A percentile compares a stretch with the other conserved stretches of the same genome.
Conservation (phyloP, 345 rosid species). For the Hibiscus syriacus region DNA sequence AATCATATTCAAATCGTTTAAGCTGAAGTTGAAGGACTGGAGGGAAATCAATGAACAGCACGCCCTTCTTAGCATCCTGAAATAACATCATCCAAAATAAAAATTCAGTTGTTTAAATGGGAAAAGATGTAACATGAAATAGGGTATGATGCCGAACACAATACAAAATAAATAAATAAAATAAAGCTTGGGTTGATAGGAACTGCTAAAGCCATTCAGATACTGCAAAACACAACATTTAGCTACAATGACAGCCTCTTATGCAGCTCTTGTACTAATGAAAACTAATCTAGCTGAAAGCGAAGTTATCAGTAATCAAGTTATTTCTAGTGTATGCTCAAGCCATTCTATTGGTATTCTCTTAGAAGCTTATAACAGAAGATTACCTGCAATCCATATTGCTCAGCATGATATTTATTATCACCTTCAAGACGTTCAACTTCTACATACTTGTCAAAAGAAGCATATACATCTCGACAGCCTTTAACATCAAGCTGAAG, state of each 20-base stretch:
- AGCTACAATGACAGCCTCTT: background rate
- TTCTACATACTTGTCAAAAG: slow-evolving; percentile 96
- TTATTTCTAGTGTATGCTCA: background rate
- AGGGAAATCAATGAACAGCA: no score
- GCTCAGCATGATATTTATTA: slow-evolving; percentile 87
- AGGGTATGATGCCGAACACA: background rate
- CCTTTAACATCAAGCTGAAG: slow-evolving; percentile 99
- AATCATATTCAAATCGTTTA: no score
- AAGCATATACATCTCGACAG: slow-evolving; percentile 90
- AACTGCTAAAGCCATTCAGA: slow-evolving; percentile 3
- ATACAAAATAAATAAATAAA: background rate
- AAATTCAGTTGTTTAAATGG: background rate
- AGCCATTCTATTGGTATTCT: background rate
- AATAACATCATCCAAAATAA: background rate
- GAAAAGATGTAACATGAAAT: background rate
- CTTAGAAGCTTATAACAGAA: background rate
- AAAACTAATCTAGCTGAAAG: background rate
- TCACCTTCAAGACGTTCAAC: slow-evolving; percentile 97
- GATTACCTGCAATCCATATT: slow-evolving; percentile 85
- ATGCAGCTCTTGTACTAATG: background rate
- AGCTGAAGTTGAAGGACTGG: no score
- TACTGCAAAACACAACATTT: background rate
- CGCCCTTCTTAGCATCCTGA: no score
- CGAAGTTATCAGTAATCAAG: background rate
- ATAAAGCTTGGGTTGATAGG: background rate